Percentiles rank a stretch among this genome's conserved stretches.
phyloP scores from a whole-genome alignment of 2,329 filamentous ascomycete species.

The Apiospora malaysiana region DNA sequence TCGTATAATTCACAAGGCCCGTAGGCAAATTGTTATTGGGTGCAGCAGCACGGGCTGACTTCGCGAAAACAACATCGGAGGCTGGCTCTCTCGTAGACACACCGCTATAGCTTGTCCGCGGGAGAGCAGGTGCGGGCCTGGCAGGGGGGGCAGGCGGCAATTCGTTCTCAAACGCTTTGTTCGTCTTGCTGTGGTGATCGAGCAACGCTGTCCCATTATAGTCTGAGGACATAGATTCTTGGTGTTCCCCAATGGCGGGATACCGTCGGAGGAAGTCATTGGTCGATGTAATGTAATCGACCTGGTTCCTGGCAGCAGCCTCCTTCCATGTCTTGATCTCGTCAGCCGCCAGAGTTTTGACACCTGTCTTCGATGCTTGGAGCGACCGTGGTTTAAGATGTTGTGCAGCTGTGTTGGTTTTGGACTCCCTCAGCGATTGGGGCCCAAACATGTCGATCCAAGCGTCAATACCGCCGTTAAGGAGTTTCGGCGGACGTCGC shows the following conservation, averaged over 20 bases:
- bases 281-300: constrained; percentile 68
- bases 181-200: constrained; percentile 28
- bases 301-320: constrained; percentile 50
- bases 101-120: constrained; percentile 80
- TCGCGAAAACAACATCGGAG: constrained; percentile 47
- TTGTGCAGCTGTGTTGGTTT: constrained; percentile 27
- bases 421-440: constrained; percentile 60
- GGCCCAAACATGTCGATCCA: constrained; percentile 85
- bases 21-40: constrained; percentile 55
- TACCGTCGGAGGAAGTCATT: constrained; percentile 86
- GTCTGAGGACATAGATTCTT: constrained; percentile 63
- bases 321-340: constrained; percentile 85
- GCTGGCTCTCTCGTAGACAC: constrained; percentile 50
- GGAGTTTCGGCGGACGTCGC: constrained; percentile 74
- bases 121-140: constrained; percentile 71
- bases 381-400: constrained; percentile 25
- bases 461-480: constrained; percentile 82
- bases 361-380: constrained; percentile 52
- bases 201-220: not conserved
- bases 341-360: constrained; percentile 76
- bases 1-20: constrained; percentile 80
- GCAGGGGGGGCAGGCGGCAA: constrained; percentile 61
- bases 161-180: constrained; percentile 51
- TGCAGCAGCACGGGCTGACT: constrained; percentile 43
- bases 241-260: constrained; percentile 69